phyloP scores from a whole-genome alignment of 805 yeast species.

The Pichia insulana region DNA sequence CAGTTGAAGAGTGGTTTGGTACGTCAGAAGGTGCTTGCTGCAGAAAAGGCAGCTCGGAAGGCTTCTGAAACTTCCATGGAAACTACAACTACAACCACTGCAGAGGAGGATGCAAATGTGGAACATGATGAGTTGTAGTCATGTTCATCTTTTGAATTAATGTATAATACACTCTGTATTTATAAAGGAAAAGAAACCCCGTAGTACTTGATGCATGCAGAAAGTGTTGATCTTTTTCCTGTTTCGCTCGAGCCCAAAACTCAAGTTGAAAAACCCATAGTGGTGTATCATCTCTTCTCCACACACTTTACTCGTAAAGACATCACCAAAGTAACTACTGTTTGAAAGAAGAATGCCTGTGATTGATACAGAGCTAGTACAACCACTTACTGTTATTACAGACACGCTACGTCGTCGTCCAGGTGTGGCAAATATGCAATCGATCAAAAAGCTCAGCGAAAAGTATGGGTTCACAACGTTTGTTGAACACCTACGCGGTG shows the following conservation, averaged over 20 bases:
- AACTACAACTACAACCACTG: not conserved
- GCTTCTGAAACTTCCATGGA: slow-evolving; percentile 3
- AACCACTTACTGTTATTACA: slow-evolving; percentile 26
- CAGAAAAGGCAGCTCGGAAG: slow-evolving; percentile 11
- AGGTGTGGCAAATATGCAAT: slow-evolving; percentile 26
- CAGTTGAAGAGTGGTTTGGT: slow-evolving; percentile 22
- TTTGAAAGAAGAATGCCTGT: slow-evolving; percentile 26
- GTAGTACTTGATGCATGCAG: too few species aligned
- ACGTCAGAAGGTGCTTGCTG: slow-evolving; percentile 11
- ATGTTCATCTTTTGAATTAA: too few species aligned
- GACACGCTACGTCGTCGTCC: slow-evolving; percentile 29
- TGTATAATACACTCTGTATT: not conserved
- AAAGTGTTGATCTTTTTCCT: too few species aligned
- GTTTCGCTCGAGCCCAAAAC: too few species aligned
- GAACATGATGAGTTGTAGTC: not conserved
- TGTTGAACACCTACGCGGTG: slow-evolving; percentile 3
- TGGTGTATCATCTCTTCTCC: too few species aligned
- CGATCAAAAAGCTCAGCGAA: slow-evolving; percentile 27
- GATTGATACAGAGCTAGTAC: slow-evolving; percentile 26
- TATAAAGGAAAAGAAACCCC: too few species aligned
- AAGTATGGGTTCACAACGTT: slow-evolving; percentile 30
- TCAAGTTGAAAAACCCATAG: too few species aligned
- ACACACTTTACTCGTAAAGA: too few species aligned
- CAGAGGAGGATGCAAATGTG: not conserved
- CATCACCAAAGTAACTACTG: too few species aligned